Conservation (phyloP, 2,329 filamentous ascomycete species). For the Clarireedia hainanense region DNA sequence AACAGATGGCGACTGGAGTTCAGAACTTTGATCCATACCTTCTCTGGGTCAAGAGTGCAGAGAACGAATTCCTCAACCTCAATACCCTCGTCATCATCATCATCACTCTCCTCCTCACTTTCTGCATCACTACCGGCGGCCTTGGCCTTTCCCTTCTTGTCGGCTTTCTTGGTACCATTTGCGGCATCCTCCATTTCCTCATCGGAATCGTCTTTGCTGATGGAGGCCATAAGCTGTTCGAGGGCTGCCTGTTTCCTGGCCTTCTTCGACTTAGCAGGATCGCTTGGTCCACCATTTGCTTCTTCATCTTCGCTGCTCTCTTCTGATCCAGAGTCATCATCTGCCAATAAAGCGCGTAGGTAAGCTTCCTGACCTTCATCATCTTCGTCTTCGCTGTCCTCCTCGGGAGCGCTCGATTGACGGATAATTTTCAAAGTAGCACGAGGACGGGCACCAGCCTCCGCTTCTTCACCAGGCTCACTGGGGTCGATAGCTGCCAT, state of each 20-base stretch:
- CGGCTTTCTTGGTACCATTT: constrained; percentile 53
- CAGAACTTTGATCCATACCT: constrained; percentile 48
- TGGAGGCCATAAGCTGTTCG: constrained; percentile 67
- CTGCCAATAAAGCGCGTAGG: constrained; percentile 46
- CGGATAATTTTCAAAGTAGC: constrained; percentile 90
- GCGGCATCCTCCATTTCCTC: constrained; percentile 69
- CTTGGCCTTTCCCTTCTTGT: constrained; percentile 64
- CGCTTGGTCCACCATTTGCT: constrained; percentile 81
- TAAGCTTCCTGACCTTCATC: constrained; percentile 59
- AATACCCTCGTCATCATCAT: constrained; percentile 45
- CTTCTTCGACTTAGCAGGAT: constrained; percentile 83
- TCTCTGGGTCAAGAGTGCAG: constrained; percentile 90
- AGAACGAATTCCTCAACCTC: constrained; percentile 85
- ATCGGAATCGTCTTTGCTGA: constrained; percentile 49
- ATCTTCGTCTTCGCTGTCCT: constrained; percentile 54
- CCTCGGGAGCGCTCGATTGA: constrained; percentile 53
- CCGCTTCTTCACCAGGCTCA: constrained; percentile 56
- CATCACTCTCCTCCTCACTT: constrained; percentile 46
- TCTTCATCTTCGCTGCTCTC: constrained; percentile 53
- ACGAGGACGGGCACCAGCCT: constrained; percentile 56
- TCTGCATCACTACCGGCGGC: constrained; percentile 48
- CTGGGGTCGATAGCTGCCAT: constrained; percentile 97
- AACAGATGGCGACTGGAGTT: no score
- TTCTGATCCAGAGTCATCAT: constrained; percentile 42
- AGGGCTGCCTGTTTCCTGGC: constrained; percentile 70